Evolutionary conservation across 257 asterid genomes (phyloP).

Genomic region (Nicotiana paniculata): DNA sequence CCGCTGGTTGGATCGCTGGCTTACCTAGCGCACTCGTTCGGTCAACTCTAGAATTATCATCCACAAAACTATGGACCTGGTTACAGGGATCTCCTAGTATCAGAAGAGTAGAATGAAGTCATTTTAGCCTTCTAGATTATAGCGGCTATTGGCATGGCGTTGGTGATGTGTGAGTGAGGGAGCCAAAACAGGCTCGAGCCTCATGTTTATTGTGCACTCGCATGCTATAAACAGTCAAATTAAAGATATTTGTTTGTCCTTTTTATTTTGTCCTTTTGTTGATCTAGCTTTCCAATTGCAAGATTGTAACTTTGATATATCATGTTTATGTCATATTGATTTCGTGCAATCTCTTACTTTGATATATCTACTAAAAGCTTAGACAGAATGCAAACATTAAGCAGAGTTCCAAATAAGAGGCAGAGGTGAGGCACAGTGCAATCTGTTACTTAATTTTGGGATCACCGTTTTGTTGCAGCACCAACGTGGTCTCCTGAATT

Average conservation of each 20-base stretch:
- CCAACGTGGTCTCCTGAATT: too few species aligned
- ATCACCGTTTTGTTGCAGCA: too few species aligned
- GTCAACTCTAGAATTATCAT: neutral
- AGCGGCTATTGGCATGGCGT: neutral
- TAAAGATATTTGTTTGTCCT: neutral
- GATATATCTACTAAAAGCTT: too few species aligned
- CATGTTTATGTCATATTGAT: too few species aligned
- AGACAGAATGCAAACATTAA: too few species aligned
- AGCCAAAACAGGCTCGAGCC: neutral
- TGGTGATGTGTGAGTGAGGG: neutral
- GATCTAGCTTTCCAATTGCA: too few species aligned
- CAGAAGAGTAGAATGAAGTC: neutral
- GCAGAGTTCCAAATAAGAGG: too few species aligned
- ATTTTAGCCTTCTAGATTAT: neutral
- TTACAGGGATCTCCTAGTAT: neutral
- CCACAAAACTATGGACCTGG: neutral
- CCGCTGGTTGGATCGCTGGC: slow-evolving; percentile 46
- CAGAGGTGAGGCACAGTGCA: too few species aligned
- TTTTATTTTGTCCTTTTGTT: too few species aligned
- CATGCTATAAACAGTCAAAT: neutral
- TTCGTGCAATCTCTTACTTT: too few species aligned
- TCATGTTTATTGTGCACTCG: neutral
- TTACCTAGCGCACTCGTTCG: slow-evolving; percentile 20
- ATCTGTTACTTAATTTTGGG: too few species aligned
- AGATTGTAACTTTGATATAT: too few species aligned